Conservation (phyloP, 139 green algal genomes). For the Chlorella sp. region DNA sequence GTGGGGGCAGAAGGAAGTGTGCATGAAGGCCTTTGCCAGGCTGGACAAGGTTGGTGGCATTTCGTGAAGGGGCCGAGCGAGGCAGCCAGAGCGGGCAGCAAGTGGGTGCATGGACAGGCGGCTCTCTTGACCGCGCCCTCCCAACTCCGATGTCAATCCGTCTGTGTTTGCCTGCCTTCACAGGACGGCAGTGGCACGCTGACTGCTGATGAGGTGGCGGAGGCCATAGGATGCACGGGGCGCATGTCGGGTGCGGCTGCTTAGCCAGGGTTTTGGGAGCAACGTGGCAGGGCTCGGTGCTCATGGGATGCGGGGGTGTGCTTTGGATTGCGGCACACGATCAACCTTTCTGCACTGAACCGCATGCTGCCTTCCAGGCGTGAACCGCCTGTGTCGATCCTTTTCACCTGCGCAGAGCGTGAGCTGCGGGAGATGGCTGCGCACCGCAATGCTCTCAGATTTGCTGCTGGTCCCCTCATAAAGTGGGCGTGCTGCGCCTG, state of each 20-base stretch:
- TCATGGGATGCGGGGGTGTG: no score
- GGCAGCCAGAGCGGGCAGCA: no score
- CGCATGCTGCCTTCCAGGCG: background rate
- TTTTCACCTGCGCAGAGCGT: background rate
- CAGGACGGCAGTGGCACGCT: conserved; percentile 35
- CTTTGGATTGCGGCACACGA: no score
- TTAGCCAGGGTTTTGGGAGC: no score
- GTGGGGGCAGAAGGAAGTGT: conserved; percentile 45
- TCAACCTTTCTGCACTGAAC: no score
- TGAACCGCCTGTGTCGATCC: background rate
- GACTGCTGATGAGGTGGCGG: conserved; percentile 25
- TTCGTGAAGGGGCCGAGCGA: no score
- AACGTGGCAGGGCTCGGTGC: no score
- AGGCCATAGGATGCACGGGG: conserved; percentile 11
- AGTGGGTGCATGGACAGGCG: no score
- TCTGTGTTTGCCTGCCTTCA: background rate
- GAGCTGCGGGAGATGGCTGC: background rate
- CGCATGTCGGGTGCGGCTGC: conserved; percentile 20
- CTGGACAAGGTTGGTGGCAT: conserved; percentile 43
- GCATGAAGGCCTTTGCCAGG: conserved; percentile 64
- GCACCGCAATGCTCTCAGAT: no score
- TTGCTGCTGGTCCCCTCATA: background rate
- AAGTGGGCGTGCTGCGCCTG: background rate
- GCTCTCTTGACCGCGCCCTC: no score
- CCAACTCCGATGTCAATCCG: no score